phyloP scores from a whole-genome alignment of 495 filamentous ascomycete genomes.

The Talaromyces nanjingensis region DNA sequence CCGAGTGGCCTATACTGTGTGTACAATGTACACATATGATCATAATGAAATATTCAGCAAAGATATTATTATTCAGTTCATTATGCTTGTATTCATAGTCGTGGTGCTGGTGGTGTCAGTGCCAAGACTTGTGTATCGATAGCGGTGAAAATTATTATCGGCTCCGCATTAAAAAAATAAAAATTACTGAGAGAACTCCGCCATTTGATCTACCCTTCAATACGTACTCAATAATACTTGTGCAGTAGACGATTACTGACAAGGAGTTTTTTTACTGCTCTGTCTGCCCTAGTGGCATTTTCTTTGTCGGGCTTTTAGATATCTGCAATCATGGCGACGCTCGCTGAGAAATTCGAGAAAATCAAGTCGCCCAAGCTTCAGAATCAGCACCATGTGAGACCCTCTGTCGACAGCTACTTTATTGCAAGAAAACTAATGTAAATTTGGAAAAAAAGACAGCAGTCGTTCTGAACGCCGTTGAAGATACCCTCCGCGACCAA shows the following conservation, averaged over 20 bases:
- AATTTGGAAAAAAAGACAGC: conserved; percentile 51
- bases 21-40: background rate
- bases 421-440: background rate
- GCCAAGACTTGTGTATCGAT: conserved; percentile 9
- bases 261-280: background rate
- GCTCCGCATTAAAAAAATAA: background rate
- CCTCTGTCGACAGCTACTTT: background rate
- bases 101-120: background rate
- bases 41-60: background rate
- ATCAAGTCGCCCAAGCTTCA: conserved; percentile 94
- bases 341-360: conserved; percentile 88
- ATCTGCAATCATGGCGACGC: conserved; percentile 51
- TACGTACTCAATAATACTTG: background rate
- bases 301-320: background rate
- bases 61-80: background rate
- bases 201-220: background rate
- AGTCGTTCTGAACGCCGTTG: conserved; percentile 81
- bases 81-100: background rate
- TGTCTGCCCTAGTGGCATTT: background rate
- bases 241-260: background rate
- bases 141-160: conserved; percentile 10
- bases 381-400: conserved; percentile 79
- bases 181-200: conserved; percentile 1
- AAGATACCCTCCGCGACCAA: conserved; percentile 84
- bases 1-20: background rate